phyloP scores from a whole-genome alignment of 192 early-diverging fungal species.

The Coemansia asiatica region DNA sequence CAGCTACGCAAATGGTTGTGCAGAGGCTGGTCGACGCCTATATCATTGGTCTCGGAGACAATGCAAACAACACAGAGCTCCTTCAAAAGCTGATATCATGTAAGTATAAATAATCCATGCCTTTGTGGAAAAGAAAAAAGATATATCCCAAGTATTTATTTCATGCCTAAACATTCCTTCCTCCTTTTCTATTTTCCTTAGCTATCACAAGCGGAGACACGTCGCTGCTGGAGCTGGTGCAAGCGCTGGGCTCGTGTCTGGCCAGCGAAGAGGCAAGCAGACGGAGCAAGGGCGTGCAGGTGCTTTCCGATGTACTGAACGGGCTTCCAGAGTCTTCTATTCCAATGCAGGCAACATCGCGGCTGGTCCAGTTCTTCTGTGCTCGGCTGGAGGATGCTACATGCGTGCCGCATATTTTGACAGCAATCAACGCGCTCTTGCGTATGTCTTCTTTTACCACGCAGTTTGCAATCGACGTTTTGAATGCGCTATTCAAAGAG shows the following conservation, averaged over 20 bases:
- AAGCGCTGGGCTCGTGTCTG: slow-evolving; percentile 71
- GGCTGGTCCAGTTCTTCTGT: slow-evolving; percentile 73
- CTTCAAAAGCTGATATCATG: slow-evolving; percentile 25
- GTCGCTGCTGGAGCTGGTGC: slow-evolving; percentile 75
- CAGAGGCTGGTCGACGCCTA: slow-evolving; percentile 55
- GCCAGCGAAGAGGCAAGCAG: slow-evolving; percentile 81
- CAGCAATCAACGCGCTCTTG: slow-evolving; percentile 64
- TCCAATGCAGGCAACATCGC: slow-evolving; percentile 38
- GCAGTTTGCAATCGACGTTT: slow-evolving; percentile 57
- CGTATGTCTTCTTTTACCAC: slow-evolving; percentile 62
- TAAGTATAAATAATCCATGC: slow-evolving; percentile 14
- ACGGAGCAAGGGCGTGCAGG: slow-evolving; percentile 77
- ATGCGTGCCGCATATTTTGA: slow-evolving; percentile 65
- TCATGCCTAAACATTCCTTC: too few relatives aligned
- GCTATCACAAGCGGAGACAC: slow-evolving; percentile 54
- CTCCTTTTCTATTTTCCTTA: too few relatives aligned
- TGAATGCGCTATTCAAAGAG: slow-evolving; percentile 68
- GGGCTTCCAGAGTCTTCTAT: slow-evolving; percentile 40
- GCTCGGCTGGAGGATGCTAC: slow-evolving; percentile 72
- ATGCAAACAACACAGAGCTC: slow-evolving; percentile 43
- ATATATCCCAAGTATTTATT: too few relatives aligned
- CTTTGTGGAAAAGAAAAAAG: not conserved
- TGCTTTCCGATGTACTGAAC: slow-evolving; percentile 64
- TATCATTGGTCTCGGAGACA: slow-evolving; percentile 49
- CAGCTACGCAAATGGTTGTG: slow-evolving; percentile 29